phyloP scores from a whole-genome alignment of 257 asterid species.

The Plantago ovata region DNA sequence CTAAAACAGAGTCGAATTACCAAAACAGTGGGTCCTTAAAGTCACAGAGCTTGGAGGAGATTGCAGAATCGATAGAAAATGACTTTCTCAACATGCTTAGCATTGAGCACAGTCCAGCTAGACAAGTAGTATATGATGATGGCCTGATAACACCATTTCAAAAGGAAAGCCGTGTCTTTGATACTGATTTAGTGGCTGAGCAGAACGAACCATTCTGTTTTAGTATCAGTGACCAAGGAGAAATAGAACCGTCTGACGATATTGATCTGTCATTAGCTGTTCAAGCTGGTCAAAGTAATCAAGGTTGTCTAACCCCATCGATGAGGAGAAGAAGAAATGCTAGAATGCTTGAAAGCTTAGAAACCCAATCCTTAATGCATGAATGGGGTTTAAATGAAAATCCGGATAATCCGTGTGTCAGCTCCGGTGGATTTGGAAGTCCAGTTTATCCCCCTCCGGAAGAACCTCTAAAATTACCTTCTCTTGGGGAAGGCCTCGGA shows the following conservation, averaged over 20 bases:
- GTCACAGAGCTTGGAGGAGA: conserved; percentile 58
- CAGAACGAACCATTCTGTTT: conserved; percentile 22
- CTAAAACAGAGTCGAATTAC: conserved; percentile 25
- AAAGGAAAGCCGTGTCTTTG: conserved; percentile 27
- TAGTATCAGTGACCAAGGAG: conserved; percentile 23
- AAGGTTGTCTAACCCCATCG: conserved; percentile 28
- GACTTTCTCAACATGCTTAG: conserved; percentile 72
- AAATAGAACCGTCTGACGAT: conserved; percentile 40
- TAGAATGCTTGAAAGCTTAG: conserved; percentile 66
- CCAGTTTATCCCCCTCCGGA: conserved; percentile 62
- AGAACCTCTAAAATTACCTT: conserved; percentile 45
- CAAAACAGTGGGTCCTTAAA: conserved; percentile 31
- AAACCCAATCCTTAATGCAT: conserved; percentile 70
- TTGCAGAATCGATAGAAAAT: conserved; percentile 64
- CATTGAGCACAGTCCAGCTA: conserved; percentile 34
- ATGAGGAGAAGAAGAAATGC: conserved; percentile 52
- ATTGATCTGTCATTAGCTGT: conserved; percentile 47
- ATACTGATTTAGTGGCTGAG: conserved; percentile 32
- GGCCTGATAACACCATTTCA: conserved; percentile 35
- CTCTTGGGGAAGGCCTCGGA: conserved; percentile 69
- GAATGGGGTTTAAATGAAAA: conserved; percentile 72
- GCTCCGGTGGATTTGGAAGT: conserved; percentile 87
- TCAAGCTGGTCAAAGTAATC: conserved; percentile 40
- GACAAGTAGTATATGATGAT: conserved; percentile 29
- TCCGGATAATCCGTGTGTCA: conserved; percentile 40